These are phyloP conservation scores for Maudiozyma barnettii DNA, from an alignment of 805 yeast genomes.

Conservation along the genomic window DNA sequence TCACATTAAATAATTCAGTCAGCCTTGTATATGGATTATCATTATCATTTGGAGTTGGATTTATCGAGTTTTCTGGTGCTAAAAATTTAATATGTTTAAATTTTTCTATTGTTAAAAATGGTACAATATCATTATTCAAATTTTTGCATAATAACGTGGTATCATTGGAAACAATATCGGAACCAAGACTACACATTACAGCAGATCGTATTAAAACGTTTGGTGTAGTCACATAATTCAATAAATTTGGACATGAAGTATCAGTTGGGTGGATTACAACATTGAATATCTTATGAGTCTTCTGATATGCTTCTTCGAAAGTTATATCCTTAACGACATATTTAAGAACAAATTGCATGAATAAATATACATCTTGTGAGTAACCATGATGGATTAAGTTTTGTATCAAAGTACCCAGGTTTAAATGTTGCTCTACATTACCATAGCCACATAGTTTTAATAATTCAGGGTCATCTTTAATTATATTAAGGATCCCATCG, in stretches of 20 bases:
- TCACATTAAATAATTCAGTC: constrained; percentile 89
- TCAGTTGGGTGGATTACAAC: constrained; percentile 74
- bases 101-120: constrained; percentile 37
- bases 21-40: constrained; percentile 76
- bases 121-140: constrained; percentile 52
- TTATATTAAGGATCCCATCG: constrained; percentile 32
- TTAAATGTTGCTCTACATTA: constrained; percentile 28
- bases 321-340: constrained; percentile 73
- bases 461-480: constrained; percentile 49
- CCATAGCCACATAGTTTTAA: constrained; percentile 41
- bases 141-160: constrained; percentile 51
- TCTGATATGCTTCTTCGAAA: constrained; percentile 83
- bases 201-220: constrained; percentile 88
- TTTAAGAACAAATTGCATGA: constrained; percentile 62
- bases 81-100: constrained; percentile 25
- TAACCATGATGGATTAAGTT: constrained; percentile 72
- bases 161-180: constrained; percentile 51
- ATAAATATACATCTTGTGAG: constrained; percentile 74
- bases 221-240: constrained; percentile 89
- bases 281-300: constrained; percentile 70
- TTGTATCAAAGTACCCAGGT: constrained; percentile 57
- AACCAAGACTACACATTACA: constrained; percentile 73
- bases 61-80: constrained; percentile 39
- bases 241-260: constrained; percentile 51
- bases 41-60: constrained; percentile 31